phyloP scores from a whole-genome alignment of 495 filamentous ascomycete species.

The Aspergillus nidulans region DNA sequence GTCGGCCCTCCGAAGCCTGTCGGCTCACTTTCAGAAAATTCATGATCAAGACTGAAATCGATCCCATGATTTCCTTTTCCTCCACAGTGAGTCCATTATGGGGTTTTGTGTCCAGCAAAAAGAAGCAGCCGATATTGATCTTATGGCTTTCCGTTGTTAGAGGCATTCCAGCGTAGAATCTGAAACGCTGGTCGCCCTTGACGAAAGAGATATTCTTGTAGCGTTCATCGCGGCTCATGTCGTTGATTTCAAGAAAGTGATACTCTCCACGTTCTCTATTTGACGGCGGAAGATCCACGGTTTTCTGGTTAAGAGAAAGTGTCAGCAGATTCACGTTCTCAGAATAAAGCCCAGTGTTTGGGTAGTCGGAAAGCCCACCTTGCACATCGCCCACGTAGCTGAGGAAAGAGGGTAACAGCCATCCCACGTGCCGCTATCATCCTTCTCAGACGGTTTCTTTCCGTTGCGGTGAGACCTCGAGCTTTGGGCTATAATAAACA shows the following conservation, averaged over 20 bases:
- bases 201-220: conserved; percentile 42
- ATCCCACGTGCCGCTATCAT: conserved; percentile 40
- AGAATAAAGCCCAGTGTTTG: background rate
- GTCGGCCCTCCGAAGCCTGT: conserved; percentile 52
- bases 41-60: conserved; percentile 55
- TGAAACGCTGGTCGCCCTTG: conserved; percentile 35
- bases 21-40: conserved; percentile 57
- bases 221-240: conserved; percentile 37
- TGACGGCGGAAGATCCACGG: conserved; percentile 35
- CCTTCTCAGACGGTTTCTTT: conserved; percentile 27
- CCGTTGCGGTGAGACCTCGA: conserved; percentile 35
- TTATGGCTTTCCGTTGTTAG: conserved; percentile 63
- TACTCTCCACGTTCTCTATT: conserved; percentile 21
- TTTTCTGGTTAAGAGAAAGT: conserved; percentile 17
- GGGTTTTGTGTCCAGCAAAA: conserved; percentile 53
- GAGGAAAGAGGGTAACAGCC: conserved; percentile 34
- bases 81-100: conserved; percentile 29
- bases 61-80: conserved; percentile 40
- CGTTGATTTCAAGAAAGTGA: conserved; percentile 35
- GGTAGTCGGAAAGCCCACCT: conserved; percentile 20
- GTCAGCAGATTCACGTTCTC: background rate
- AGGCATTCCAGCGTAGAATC: conserved; percentile 47
- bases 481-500: conserved; percentile 55
- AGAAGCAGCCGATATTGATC: conserved; percentile 68
- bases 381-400: conserved; percentile 46